Conservation (phyloP, 2,329 filamentous ascomycete species). For the Microdochium bolleyi region DNA sequence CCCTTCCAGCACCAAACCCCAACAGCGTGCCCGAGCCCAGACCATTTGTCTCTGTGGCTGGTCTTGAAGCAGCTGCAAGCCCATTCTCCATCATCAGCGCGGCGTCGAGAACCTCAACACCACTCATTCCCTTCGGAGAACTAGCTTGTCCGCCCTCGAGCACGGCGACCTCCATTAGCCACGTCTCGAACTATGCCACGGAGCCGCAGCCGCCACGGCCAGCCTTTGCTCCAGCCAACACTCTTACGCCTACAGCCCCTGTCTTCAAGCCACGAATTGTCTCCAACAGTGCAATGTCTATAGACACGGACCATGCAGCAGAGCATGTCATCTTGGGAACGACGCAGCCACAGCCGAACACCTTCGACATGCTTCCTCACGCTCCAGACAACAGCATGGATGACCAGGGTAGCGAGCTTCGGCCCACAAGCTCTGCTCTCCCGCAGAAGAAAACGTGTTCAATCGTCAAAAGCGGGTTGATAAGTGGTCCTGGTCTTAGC, state of each 20-base stretch:
- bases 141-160: background rate
- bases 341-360: no score
- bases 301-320: background rate
- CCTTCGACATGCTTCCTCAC: no score
- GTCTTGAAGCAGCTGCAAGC: no score
- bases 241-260: background rate
- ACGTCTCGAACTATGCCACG: background rate
- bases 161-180: background rate
- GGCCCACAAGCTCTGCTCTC: no score
- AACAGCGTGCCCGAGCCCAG: no score
- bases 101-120: background rate
- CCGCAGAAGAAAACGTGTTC: no score
- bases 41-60: no score
- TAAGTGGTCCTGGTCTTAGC: no score
- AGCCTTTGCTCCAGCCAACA: background rate
- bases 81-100: background rate
- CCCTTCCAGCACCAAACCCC: background rate
- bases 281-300: background rate
- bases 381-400: no score
- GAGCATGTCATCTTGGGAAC: no score
- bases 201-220: background rate
- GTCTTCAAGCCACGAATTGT: background rate
- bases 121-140: background rate
- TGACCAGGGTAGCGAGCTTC: no score
- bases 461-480: no score